phyloP scores from a whole-genome alignment of 2,329 filamentous ascomycete genomes.

The Parascedosporium putredinis region DNA sequence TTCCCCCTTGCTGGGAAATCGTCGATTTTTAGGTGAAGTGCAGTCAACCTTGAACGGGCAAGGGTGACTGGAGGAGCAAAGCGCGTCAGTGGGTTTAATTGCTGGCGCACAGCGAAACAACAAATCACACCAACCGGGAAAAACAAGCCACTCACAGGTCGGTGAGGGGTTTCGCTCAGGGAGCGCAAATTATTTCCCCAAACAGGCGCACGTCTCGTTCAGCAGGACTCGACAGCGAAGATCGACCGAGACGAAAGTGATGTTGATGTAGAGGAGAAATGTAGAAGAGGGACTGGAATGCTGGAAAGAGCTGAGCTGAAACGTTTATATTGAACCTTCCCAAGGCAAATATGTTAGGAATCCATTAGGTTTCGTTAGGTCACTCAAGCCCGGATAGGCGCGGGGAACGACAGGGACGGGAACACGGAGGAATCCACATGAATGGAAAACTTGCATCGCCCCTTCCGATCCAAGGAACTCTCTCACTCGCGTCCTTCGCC shows the following conservation, averaged over 20 bases:
- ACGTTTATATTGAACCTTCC: neutral
- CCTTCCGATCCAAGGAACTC: neutral
- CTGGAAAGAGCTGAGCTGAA: neutral
- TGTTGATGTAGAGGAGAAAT: neutral
- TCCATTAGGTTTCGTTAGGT: conserved; percentile 1
- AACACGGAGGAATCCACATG: neutral
- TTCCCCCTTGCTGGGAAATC: neutral
- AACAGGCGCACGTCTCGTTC: neutral
- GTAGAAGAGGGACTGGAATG: neutral
- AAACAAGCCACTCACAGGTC: neutral
- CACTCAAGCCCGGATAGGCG: neutral
- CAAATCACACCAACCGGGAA: neutral
- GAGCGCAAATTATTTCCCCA: neutral
- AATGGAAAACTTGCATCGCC: neutral
- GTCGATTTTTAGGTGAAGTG: too few species aligned
- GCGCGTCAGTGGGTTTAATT: conserved; percentile 1
- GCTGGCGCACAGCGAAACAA: neutral
- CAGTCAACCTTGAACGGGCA: neutral
- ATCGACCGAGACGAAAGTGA: neutral
- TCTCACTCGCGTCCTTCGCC: too few species aligned
- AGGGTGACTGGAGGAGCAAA: neutral
- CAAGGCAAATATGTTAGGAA: neutral
- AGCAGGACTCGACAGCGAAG: neutral
- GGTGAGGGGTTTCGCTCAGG: neutral
- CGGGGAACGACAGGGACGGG: neutral